phyloP scores from a whole-genome alignment of 257 asterid species.

The Nemophila menziesii region DNA sequence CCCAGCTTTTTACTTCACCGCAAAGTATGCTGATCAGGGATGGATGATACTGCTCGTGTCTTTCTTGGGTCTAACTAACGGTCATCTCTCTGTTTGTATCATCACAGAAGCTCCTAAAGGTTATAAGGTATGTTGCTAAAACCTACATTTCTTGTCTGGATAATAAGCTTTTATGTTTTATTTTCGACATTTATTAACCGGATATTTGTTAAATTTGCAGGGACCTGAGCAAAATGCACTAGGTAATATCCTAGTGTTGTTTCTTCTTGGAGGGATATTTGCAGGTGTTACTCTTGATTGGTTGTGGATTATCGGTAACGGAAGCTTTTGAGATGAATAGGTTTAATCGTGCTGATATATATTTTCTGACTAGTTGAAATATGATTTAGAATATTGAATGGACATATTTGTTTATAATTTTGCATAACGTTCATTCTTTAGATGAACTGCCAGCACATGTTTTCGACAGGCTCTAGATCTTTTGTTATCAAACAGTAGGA shows the following conservation, averaged over 20 bases:
- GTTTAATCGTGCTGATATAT: too few species aligned
- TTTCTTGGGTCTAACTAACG: constrained; percentile 66
- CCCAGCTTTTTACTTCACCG: constrained; percentile 77
- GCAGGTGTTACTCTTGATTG: constrained; percentile 65
- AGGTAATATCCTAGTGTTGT: constrained; percentile 63
- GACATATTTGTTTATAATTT: too few species aligned
- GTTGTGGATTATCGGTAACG: constrained; percentile 61
- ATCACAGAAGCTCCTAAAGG: constrained; percentile 69
- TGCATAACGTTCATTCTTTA: too few species aligned
- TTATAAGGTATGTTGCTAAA: constrained; percentile 42
- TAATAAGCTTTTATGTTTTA: neutral
- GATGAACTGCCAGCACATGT: too few species aligned
- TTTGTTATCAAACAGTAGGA: too few species aligned
- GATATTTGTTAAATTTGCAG: constrained; percentile 18
- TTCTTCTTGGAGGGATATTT: constrained; percentile 58
- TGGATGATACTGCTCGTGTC: constrained; percentile 67
- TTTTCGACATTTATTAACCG: neutral
- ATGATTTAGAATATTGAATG: too few species aligned
- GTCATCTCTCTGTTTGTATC: constrained; percentile 69
- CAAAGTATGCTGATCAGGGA: constrained; percentile 74
- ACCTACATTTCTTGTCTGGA: neutral
- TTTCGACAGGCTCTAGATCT: too few species aligned
- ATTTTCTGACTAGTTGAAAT: too few species aligned
- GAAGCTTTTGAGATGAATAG: constrained; percentile 13
- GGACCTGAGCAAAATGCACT: constrained; percentile 96